phyloP scores from a whole-genome alignment of 2,329 filamentous ascomycete species.

The Chrysosporium queenslandicum region DNA sequence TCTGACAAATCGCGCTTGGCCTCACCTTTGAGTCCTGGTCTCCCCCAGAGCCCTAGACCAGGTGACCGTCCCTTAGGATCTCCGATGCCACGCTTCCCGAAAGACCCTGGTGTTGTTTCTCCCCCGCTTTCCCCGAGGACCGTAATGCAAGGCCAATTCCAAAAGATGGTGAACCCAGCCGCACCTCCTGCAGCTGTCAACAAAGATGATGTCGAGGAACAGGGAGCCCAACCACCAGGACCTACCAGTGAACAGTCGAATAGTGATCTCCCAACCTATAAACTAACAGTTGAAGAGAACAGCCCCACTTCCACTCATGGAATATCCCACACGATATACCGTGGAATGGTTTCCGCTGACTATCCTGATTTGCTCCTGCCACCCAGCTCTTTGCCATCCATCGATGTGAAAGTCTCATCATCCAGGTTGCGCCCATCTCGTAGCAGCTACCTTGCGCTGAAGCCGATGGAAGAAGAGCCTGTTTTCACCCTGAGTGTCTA shows the following conservation, averaged over 20 bases:
- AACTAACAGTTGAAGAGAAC: slow-evolving; percentile 20
- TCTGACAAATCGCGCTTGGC: slow-evolving; percentile 28
- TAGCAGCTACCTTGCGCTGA: slow-evolving; percentile 70
- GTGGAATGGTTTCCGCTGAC: slow-evolving; percentile 71
- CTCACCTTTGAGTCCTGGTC: slow-evolving; percentile 51
- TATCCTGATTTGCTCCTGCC: slow-evolving; percentile 77
- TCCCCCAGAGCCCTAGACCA: slow-evolving; percentile 53
- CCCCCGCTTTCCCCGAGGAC: slow-evolving; percentile 61
- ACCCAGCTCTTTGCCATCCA: slow-evolving; percentile 77
- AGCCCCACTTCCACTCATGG: slow-evolving; percentile 21
- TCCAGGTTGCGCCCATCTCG: slow-evolving; percentile 90
- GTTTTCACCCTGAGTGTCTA: slow-evolving; percentile 87
- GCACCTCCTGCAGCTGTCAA: slow-evolving; percentile 45
- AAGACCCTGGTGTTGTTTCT: slow-evolving; percentile 45
- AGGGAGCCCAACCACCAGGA: slow-evolving; percentile 17
- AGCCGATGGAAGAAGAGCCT: slow-evolving; percentile 76
- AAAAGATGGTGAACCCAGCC: slow-evolving; percentile 21
- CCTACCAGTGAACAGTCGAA: neutral
- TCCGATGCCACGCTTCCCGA: slow-evolving; percentile 48
- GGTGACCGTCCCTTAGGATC: slow-evolving; percentile 51
- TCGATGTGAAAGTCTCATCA: slow-evolving; percentile 79
- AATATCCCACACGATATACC: slow-evolving; percentile 46
- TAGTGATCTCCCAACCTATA: slow-evolving; percentile 4
- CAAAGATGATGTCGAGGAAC: slow-evolving; percentile 11
- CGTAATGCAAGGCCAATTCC: slow-evolving; percentile 54